Evolutionary conservation across 2,329 filamentous ascomycete genomes (phyloP), one percentile per base, ranked within the genome.

Genomic region (Cadophora malorum): DNA sequence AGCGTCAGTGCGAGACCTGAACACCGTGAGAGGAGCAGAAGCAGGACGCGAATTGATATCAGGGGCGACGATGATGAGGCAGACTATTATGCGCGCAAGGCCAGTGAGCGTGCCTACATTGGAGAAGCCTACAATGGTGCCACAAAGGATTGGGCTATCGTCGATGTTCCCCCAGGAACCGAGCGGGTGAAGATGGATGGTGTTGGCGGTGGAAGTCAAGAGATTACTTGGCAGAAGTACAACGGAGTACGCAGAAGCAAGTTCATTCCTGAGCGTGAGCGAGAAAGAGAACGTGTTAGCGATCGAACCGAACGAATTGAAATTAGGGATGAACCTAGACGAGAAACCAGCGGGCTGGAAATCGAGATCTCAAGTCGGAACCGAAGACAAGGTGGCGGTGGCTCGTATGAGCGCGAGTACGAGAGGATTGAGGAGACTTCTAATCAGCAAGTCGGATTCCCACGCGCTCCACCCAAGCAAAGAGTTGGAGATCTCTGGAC

Each of bases 151-250:
- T 96, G 93, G 92, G 85, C 88, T 64, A 91, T 96, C 70, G 86
- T 97, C 47, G 93, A 96, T 79, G 90, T 96, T 49, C 93, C 92
- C 0, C 91, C 93, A 0, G 93, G 93, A 67, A 95, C 92, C 0
- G 90, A 92, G 80, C 87, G 90, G 50, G 90, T 96, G n/a, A 86
- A 87, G 64, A 91, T 96, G 90, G 91, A 96, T 73, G 92, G 92
- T 64, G 84, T 88, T 28, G 92, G 92, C 23, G 91, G 91, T 59
- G 91, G 84, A n/a, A 83, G 83, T 47, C 90, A 93, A 70, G 92
- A 96, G 74, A 88, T 94, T 58, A 90, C 87, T 23, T 96, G 91
- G 91, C 85, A 91, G 77, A 87, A 88, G 73, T 94, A 94, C 79
- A 94, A 90, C 76, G 93, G 93, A 64, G 89, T 93, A 61, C 85